A percentile compares a stretch with the other conserved stretches of the same genome.
Evolutionary conservation across 805 yeast species (phyloP).

Genomic region (Priceomyces haplophilus): DNA sequence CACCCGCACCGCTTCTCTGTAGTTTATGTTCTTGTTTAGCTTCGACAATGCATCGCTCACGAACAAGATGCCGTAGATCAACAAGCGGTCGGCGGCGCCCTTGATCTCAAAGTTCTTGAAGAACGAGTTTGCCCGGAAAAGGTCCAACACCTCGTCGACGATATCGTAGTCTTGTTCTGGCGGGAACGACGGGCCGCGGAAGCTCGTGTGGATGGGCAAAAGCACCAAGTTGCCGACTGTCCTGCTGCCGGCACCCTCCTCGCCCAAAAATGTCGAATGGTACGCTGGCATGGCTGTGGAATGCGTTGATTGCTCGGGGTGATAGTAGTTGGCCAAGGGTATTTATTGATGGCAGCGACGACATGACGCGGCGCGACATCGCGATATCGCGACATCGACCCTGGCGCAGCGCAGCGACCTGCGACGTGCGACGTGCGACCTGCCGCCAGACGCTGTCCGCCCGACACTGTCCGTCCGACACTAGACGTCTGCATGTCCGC

Average conservation of each 20-base stretch:
- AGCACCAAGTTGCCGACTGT: slow-evolving; percentile 76
- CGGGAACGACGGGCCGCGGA: slow-evolving; percentile 85
- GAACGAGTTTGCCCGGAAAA: slow-evolving; percentile 93
- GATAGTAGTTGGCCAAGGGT: too few species aligned
- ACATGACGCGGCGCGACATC: too few species aligned
- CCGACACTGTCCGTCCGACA: too few species aligned
- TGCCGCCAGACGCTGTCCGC: too few species aligned
- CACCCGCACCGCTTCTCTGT: slow-evolving; percentile 60
- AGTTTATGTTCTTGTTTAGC: slow-evolving; percentile 47
- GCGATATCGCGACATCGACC: too few species aligned
- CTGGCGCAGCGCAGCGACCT: too few species aligned
- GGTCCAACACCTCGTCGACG: slow-evolving; percentile 84
- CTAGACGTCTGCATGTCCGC: too few species aligned
- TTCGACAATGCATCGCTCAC: slow-evolving; percentile 79
- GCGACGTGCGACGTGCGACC: too few species aligned
- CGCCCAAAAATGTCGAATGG: slow-evolving; percentile 74
- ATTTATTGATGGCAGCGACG: too few species aligned
- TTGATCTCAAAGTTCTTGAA: slow-evolving; percentile 96
- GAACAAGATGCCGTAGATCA: slow-evolving; percentile 90
- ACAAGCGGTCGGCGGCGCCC: slow-evolving; percentile 88
- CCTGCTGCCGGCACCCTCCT: slow-evolving; percentile 55
- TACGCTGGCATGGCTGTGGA: slow-evolving; percentile 53
- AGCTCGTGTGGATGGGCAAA: slow-evolving; percentile 80
- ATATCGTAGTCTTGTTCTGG: slow-evolving; percentile 80
- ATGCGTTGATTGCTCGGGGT: too few species aligned